Conservation (phyloP, 257 asterid genomes). For the Fraxinus quadrangulata region DNA sequence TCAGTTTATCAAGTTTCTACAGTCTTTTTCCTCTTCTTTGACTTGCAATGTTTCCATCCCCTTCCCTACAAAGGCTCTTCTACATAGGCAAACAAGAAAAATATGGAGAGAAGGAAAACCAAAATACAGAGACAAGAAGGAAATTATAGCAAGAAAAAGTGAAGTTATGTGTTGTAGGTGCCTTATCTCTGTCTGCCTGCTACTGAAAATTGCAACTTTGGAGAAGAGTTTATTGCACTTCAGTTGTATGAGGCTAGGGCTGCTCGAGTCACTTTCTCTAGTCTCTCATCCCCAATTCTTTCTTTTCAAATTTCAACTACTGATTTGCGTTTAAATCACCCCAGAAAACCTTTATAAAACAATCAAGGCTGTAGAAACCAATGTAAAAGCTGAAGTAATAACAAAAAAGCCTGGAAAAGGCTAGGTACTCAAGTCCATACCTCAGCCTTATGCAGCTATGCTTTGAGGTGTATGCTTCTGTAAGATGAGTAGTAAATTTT, state of each 20-base stretch:
- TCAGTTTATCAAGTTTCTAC: background rate
- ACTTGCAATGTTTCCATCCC: background rate
- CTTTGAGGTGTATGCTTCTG: background rate
- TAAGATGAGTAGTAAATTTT: background rate
- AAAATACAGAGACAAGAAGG: background rate
- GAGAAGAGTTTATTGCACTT: conserved; percentile 4
- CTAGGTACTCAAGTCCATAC: background rate
- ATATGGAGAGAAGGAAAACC: background rate
- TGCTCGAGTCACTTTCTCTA: background rate
- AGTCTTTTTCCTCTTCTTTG: background rate
- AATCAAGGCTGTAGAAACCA: background rate
- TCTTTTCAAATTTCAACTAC: background rate
- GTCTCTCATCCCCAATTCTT: background rate
- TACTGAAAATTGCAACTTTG: background rate
- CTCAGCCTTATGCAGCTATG: background rate
- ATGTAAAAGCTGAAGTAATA: background rate
- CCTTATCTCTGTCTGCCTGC: background rate
- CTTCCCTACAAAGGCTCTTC: background rate
- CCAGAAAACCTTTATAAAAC: background rate
- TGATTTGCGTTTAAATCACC: background rate
- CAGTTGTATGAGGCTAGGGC: background rate
- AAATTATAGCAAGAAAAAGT: background rate
- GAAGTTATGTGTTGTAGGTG: conserved; percentile 1
- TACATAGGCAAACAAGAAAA: background rate
- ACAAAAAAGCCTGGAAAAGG: background rate